phyloP scores from a whole-genome alignment of 176 grass and related monocot genomes.

The Carex parvula region DNA sequence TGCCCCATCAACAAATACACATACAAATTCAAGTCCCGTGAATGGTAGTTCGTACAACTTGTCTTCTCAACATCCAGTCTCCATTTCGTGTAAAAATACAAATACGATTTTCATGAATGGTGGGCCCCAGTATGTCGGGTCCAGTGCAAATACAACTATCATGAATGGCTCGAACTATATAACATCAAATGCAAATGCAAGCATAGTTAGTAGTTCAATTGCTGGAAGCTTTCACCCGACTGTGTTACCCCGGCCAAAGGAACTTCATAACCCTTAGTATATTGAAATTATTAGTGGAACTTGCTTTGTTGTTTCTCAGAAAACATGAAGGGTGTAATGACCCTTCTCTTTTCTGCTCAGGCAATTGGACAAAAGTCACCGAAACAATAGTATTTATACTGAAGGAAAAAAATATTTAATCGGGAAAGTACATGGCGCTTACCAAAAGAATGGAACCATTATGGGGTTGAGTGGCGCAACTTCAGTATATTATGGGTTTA shows the following conservation, averaged over 20 bases:
- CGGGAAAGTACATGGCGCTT: neutral
- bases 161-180: slow-evolving; percentile 1
- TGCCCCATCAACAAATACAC: neutral
- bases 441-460: neutral
- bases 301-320: neutral
- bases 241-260: slow-evolving; percentile 26
- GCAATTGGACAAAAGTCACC: neutral
- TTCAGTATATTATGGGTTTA: neutral
- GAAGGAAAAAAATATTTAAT: neutral
- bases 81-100: slow-evolving; percentile 11
- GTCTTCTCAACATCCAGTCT: slow-evolving; percentile 14
- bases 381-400: neutral
- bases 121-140: neutral
- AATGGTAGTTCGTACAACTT: slow-evolving; percentile 6
- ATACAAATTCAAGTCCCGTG: slow-evolving; percentile 8
- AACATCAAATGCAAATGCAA: slow-evolving; percentile 28
- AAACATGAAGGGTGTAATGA: neutral
- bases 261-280: slow-evolving; percentile 25
- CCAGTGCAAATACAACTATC: slow-evolving; percentile 5
- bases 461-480: neutral
- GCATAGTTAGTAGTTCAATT: slow-evolving; percentile 12
- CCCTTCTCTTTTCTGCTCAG: neutral
- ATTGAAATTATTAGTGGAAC: neutral
- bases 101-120: slow-evolving; percentile 13
- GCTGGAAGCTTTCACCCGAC: slow-evolving; percentile 11